Evolutionary conservation across 2,329 filamentous ascomycete species (phyloP).

Genomic region (Berkeleyomyces basicola): DNA sequence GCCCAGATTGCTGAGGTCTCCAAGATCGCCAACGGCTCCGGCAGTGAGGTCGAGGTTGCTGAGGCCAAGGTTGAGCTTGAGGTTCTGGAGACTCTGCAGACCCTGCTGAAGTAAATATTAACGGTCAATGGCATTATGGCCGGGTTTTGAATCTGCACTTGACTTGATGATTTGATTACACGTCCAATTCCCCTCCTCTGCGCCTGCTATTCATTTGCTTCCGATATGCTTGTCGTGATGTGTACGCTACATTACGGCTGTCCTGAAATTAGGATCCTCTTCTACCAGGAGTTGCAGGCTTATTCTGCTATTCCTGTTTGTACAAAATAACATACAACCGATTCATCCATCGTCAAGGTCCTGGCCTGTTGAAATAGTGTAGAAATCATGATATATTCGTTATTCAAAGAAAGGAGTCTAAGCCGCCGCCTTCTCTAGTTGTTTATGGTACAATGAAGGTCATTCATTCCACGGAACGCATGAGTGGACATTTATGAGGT

Average conservation of each 20-base stretch:
- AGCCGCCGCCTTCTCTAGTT: background rate
- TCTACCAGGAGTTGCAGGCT: background rate
- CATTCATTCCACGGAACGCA: background rate
- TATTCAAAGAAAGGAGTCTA: background rate
- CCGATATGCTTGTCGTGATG: background rate
- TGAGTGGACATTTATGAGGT: background rate
- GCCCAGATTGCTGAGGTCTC: conserved; percentile 87
- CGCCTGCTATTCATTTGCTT: background rate
- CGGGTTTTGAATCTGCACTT: background rate
- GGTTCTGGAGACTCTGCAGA: conserved; percentile 22
- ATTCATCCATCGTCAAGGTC: background rate
- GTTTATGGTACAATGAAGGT: background rate
- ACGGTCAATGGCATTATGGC: background rate
- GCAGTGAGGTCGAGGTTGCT: conserved; percentile 92
- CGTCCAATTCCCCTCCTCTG: background rate
- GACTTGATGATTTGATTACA: background rate
- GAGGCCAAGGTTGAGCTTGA: conserved; percentile 99
- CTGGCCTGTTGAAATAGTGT: background rate
- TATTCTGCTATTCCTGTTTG: background rate
- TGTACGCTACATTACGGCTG: background rate
- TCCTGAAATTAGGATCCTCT: background rate
- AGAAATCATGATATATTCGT: background rate
- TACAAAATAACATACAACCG: conserved; percentile 9
- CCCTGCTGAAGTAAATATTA: conserved; percentile 14
- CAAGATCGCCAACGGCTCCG: conserved; percentile 79